These are phyloP conservation scores for Zoysia matrella DNA, from an alignment of 202 grass and related monocot species.

Conservation along the genomic window DNA sequence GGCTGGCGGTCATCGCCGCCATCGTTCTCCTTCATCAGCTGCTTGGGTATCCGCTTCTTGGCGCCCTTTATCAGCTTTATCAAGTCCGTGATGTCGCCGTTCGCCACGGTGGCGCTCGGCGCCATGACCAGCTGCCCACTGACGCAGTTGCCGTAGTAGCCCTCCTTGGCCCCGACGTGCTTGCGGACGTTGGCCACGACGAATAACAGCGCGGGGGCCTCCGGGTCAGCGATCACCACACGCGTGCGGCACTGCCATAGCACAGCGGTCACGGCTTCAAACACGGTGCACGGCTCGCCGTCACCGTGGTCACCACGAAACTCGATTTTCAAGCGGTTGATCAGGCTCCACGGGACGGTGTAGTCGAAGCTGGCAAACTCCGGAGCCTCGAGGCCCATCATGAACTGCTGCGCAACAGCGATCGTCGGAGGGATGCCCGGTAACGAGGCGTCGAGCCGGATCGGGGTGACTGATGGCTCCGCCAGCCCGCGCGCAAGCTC, in stretches of 20 bases:
- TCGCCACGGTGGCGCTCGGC: neutral
- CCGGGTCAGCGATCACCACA: neutral
- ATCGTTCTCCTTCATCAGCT: neutral
- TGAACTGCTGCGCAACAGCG: neutral
- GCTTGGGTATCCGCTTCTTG: constrained; percentile 22
- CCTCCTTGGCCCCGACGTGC: constrained; percentile 6
- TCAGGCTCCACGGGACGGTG: neutral
- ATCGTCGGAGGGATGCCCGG: neutral
- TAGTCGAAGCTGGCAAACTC: neutral
- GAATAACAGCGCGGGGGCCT: neutral
- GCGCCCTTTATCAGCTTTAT: constrained; percentile 30
- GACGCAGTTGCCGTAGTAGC: constrained; percentile 54
- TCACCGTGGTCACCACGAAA: neutral
- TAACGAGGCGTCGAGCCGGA: neutral
- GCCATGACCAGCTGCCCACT: constrained; percentile 1
- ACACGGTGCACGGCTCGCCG: neutral
- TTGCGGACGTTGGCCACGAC: constrained; percentile 31
- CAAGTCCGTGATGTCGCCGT: neutral
- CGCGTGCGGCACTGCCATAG: constrained; percentile 45
- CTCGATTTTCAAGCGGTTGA: neutral
- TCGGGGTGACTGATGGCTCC: neutral
- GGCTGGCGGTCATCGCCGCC: too few species aligned
- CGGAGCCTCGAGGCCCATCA: neutral
- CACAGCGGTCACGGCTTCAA: constrained; percentile 11
- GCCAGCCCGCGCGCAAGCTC: constrained; percentile 23